These are phyloP conservation scores for Hypoxylon fuscum DNA, from an alignment of 495 filamentous ascomycete genomes.

Conservation along the genomic window DNA sequence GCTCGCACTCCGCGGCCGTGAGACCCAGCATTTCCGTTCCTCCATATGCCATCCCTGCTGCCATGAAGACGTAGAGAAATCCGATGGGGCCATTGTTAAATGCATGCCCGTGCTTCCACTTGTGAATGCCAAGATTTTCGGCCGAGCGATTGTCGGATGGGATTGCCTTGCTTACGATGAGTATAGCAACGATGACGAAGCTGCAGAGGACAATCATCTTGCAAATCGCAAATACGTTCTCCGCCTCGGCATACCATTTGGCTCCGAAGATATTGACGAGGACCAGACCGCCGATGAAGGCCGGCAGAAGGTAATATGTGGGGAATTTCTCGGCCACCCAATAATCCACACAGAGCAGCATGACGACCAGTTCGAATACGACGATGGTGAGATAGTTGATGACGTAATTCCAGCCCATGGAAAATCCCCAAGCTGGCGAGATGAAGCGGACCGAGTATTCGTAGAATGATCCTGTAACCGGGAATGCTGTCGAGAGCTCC, in stretches of 20 bases:
- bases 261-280: constrained; percentile 70
- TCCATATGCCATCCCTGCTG: constrained; percentile 67
- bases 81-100: constrained; percentile 69
- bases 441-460: constrained; percentile 71
- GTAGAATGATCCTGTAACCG: constrained; percentile 58
- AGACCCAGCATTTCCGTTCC: constrained; percentile 73
- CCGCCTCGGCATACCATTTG: constrained; percentile 63
- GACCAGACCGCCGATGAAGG: constrained; percentile 52
- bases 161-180: constrained; percentile 49
- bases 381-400: constrained; percentile 60
- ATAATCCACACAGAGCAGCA: constrained; percentile 58
- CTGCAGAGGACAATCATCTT: constrained; percentile 53
- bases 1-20: constrained; percentile 76
- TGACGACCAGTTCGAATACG: constrained; percentile 57
- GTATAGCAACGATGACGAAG: constrained; percentile 54
- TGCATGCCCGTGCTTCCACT: constrained; percentile 57
- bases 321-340: constrained; percentile 57
- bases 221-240: constrained; percentile 58
- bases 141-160: constrained; percentile 34
- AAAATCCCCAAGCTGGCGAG: constrained; percentile 74
- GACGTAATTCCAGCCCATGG: constrained; percentile 76
- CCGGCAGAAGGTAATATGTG: constrained; percentile 51
- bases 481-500: constrained; percentile 68
- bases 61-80: constrained; percentile 66
- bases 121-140: constrained; percentile 35